phyloP scores from a whole-genome alignment of 1,284 basidiomycete genomes.

The Cutaneotrichosporon daszewskae region DNA sequence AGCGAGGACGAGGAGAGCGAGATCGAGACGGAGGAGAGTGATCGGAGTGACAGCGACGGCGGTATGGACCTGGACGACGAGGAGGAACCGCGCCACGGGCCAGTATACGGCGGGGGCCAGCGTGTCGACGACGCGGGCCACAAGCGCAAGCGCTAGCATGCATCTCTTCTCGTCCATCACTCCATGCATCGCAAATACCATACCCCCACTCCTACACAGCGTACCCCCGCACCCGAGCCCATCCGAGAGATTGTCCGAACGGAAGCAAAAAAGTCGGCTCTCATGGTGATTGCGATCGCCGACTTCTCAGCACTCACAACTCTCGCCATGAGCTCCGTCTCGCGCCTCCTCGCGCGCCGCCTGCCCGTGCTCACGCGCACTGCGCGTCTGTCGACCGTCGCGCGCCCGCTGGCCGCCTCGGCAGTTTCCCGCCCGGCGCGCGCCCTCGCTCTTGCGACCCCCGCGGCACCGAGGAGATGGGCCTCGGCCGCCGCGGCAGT shows the following conservation, averaged over 20 bases:
- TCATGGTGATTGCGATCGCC: neutral
- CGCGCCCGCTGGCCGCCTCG: constrained; percentile 1
- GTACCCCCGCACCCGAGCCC: neutral
- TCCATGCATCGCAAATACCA: neutral
- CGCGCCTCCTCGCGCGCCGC: constrained; percentile 13
- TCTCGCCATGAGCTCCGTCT: constrained; percentile 14
- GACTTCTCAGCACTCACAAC: constrained; percentile 6
- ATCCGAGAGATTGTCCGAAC: neutral
- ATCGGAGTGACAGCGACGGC: constrained; percentile 10
- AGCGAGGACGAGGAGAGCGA: constrained; percentile 37
- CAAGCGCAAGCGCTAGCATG: neutral
- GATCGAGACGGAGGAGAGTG: constrained; percentile 32
- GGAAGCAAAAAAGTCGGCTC: neutral
- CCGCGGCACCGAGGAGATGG: constrained; percentile 3
- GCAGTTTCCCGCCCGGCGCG: neutral
- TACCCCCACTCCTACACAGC: neutral
- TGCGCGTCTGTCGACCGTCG: constrained; percentile 2
- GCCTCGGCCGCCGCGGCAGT: constrained; percentile 13
- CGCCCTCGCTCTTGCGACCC: neutral
- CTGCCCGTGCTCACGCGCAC: constrained; percentile 4
- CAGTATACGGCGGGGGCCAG: constrained; percentile 2
- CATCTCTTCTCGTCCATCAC: neutral
- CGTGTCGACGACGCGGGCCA: neutral
- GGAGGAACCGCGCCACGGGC: neutral
- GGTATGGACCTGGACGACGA: constrained; percentile 12